Conservation (phyloP, 2,329 filamentous ascomycete genomes). For the Cladophialophora bantiana region DNA sequence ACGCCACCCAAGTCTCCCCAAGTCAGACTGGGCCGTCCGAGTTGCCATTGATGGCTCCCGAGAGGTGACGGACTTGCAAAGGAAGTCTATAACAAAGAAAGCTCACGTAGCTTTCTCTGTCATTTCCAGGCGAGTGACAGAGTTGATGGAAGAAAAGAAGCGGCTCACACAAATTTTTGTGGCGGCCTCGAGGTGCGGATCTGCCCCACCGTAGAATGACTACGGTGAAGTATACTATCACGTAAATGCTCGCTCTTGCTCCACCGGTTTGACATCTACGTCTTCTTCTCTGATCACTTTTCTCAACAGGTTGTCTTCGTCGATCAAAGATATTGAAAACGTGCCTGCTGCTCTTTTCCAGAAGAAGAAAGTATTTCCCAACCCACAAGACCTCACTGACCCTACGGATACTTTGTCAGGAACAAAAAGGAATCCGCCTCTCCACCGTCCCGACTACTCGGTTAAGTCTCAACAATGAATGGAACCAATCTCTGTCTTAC, state of each 20-base stretch:
- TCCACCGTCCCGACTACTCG: not conserved
- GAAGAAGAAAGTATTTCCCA: not conserved
- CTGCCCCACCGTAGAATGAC: not conserved
- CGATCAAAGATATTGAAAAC: not conserved
- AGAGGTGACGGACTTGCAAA: not conserved
- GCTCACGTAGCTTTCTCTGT: not conserved
- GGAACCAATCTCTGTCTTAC: constrained; percentile 13
- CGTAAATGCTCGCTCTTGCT: not conserved
- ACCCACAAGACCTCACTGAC: not conserved
- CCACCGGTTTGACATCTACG: not conserved
- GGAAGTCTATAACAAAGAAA: not conserved
- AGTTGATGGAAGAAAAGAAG: not conserved
- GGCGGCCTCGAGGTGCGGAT: not conserved
- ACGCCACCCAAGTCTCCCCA: constrained; percentile 2
- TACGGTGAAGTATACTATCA: not conserved
- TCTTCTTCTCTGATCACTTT: not conserved
- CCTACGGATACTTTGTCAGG: not conserved
- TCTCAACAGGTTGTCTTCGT: not conserved
- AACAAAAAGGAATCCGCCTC: not conserved
- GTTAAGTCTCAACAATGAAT: not conserved
- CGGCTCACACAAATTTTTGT: not conserved
- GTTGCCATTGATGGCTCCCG: not conserved
- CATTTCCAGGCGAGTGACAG: not conserved
- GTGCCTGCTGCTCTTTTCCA: not conserved
- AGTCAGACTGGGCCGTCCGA: not conserved